Conservation (phyloP, 139 green algal genomes). For the Coelastrella sp. region DNA sequence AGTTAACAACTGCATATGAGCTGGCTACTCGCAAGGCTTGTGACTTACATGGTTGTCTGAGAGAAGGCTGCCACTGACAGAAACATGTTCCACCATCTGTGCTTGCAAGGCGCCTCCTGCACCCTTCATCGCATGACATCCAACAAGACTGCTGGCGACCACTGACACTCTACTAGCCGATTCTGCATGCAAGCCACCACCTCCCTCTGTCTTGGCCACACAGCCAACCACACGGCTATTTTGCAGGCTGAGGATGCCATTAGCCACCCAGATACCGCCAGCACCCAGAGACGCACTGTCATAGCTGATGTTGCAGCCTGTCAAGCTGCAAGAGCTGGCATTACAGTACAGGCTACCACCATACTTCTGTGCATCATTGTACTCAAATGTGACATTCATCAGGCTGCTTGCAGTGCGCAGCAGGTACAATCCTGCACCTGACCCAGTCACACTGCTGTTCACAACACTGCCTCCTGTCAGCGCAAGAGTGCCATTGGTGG, state of each 20-base stretch:
- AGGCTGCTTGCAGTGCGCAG: constrained; percentile 1
- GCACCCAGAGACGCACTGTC: constrained; percentile 19
- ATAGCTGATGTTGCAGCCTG: not conserved
- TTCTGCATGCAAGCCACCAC: constrained; percentile 14
- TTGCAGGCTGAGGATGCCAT: not conserved
- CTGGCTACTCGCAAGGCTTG: not conserved
- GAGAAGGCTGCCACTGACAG: constrained; percentile 39
- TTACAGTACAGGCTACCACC: constrained; percentile 44
- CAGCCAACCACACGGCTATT: constrained; percentile 27
- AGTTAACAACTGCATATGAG: not conserved
- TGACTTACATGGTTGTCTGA: constrained; percentile 13
- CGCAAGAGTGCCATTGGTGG: constrained; percentile 39
- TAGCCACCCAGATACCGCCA: constrained; percentile 24
- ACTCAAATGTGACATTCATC: not conserved
- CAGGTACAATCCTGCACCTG: constrained; percentile 32
- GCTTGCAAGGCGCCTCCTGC: constrained; percentile 38
- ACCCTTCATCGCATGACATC: constrained; percentile 23
- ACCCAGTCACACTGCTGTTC: constrained; percentile 35
- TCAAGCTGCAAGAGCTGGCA: constrained; percentile 27
- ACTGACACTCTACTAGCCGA: not conserved
- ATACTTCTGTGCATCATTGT: constrained; percentile 43
- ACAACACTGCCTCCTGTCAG: constrained; percentile 1
- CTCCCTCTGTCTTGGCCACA: not conserved
- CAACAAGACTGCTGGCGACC: constrained; percentile 16
- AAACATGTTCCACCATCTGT: not conserved